Conservation (phyloP, 2,329 filamentous ascomycete genomes). For the Pyricularia pennisetigena region DNA sequence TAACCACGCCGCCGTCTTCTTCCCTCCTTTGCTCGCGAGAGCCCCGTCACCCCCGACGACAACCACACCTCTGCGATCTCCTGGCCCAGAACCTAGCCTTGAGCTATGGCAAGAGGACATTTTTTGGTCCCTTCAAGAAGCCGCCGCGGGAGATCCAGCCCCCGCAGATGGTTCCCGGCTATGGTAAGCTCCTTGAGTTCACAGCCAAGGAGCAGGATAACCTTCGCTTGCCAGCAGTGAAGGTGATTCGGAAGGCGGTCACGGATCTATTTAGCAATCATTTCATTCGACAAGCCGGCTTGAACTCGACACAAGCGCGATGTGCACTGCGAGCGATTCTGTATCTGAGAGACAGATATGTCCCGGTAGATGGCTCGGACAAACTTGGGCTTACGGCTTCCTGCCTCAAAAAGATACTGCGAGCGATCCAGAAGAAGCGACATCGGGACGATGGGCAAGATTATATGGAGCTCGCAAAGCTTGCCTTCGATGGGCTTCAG, state of each 20-base stretch:
- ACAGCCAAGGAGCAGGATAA: conserved; percentile 51
- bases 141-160: conserved; percentile 49
- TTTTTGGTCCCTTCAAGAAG: conserved; percentile 53
- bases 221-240: conserved; percentile 51
- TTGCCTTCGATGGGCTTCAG: conserved; percentile 25
- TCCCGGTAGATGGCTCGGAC: conserved; percentile 11
- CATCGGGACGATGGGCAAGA: conserved; percentile 32
- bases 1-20: conserved; percentile 6
- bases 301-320: conserved; percentile 60
- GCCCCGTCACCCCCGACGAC: not conserved
- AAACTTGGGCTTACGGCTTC: not conserved
- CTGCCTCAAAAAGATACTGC: not conserved
- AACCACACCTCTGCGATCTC: not conserved
- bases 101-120: conserved; percentile 32
- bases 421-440: conserved; percentile 25
- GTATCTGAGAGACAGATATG: conserved; percentile 51
- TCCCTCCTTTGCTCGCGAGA: conserved; percentile 6
- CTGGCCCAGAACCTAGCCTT: conserved; percentile 5
- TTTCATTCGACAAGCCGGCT: conserved; percentile 29
- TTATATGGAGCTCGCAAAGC: conserved; percentile 36
- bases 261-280: conserved; percentile 52
- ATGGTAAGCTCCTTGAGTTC: conserved; percentile 62
- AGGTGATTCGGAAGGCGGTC: conserved; percentile 58
- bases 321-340: conserved; percentile 39
- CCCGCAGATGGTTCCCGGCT: conserved; percentile 58